A percentile compares a stretch with the other conserved stretches of the same genome.
These are phyloP conservation scores for Lasiodiplodia citricola DNA, from an alignment of 2,329 filamentous ascomycete species.

Conservation along the genomic window DNA sequence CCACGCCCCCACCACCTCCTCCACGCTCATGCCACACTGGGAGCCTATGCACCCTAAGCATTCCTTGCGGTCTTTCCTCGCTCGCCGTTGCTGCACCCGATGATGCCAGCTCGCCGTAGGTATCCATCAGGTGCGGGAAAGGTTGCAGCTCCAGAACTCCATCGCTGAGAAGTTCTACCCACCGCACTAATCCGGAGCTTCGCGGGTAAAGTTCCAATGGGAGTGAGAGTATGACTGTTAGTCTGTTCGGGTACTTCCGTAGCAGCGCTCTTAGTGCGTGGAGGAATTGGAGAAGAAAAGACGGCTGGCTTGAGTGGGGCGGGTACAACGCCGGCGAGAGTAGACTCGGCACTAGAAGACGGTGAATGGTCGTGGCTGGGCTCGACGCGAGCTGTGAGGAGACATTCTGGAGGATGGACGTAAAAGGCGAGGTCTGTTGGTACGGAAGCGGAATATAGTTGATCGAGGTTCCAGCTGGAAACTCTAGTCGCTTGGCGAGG, in stretches of 20 bases:
- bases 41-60: conserved; percentile 81
- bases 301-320: conserved; percentile 69
- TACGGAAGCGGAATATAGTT: conserved; percentile 66
- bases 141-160: conserved; percentile 84
- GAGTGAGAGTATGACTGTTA: conserved; percentile 77
- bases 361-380: conserved; percentile 69
- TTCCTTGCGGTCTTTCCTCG: conserved; percentile 82
- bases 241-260: conserved; percentile 65
- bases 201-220: conserved; percentile 82
- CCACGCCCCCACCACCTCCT: conserved; percentile 70
- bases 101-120: conserved; percentile 51
- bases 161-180: conserved; percentile 84
- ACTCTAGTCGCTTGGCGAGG: conserved; percentile 55
- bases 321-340: conserved; percentile 87
- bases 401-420: conserved; percentile 67
- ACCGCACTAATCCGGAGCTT: conserved; percentile 74
- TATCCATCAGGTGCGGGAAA: conserved; percentile 63
- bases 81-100: conserved; percentile 59
- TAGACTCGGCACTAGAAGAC: conserved; percentile 82
- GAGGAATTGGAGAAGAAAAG: conserved; percentile 78
- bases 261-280: conserved; percentile 78
- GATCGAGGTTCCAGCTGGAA: conserved; percentile 48
- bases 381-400: conserved; percentile 57
- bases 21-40: conserved; percentile 89
- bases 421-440: conserved; percentile 57